These are phyloP conservation scores for Aplosporella prunicola DNA, from an alignment of 2,329 filamentous ascomycete species.

Conservation along the genomic window DNA sequence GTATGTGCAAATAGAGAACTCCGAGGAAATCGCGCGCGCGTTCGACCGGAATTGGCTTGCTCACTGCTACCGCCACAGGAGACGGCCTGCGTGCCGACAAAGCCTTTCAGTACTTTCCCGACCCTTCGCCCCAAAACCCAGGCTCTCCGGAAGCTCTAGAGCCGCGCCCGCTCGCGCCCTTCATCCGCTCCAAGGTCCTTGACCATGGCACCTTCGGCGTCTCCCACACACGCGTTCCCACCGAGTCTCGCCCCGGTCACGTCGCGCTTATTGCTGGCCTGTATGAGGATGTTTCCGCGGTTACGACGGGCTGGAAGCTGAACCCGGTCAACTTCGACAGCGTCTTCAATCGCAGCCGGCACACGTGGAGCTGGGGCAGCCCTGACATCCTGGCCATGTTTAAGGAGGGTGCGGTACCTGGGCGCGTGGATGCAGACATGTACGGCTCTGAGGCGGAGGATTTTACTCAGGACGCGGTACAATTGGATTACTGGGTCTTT, in stretches of 20 bases:
- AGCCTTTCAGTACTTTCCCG: constrained; percentile 85
- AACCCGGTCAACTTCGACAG: constrained; percentile 98
- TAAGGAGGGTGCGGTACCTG: constrained; percentile 78
- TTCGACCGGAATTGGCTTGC: constrained; percentile 1
- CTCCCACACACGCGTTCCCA: constrained; percentile 92
- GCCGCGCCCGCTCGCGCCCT: constrained; percentile 78
- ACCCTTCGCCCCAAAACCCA: constrained; percentile 59
- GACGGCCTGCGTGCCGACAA: constrained; percentile 96
- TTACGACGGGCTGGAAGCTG: constrained; percentile 95
- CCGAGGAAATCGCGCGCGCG: neutral
- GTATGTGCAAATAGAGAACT: constrained; percentile 36
- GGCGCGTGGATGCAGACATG: constrained; percentile 74
- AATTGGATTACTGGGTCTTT: constrained; percentile 91
- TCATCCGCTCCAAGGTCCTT: constrained; percentile 78
- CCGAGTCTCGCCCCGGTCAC: constrained; percentile 91
- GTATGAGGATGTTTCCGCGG: constrained; percentile 95
- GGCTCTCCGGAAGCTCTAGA: constrained; percentile 49
- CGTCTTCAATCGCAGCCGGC: constrained; percentile 90
- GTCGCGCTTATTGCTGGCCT: constrained; percentile 93
- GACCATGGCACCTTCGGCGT: constrained; percentile 92
- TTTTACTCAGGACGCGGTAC: constrained; percentile 70
- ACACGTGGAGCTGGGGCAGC: constrained; percentile 99
- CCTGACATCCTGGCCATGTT: constrained; percentile 98
- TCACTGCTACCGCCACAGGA: constrained; percentile 34
- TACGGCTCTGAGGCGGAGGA: constrained; percentile 84